Evolutionary conservation across 257 asterid species (phyloP).

Genomic region (Forsythia suspensa): DNA sequence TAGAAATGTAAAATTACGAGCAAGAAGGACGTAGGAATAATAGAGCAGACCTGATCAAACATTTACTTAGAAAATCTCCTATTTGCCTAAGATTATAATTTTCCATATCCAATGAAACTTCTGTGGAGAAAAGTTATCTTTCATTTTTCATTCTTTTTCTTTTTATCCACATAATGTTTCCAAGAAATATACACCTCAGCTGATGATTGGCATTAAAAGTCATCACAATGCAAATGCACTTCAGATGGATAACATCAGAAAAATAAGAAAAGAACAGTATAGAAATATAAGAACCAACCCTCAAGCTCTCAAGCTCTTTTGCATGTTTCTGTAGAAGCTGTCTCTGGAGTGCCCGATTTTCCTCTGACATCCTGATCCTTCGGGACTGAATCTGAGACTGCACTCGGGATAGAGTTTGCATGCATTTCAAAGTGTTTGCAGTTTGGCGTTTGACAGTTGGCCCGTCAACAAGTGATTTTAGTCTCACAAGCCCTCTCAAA

Average conservation of each 20-base stretch:
- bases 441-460: conserved; percentile 83
- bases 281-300: conserved; percentile 44
- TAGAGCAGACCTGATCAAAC: background rate
- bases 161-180: background rate
- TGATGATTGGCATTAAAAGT: background rate
- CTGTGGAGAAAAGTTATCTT: background rate
- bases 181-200: background rate
- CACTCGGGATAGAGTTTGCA: conserved; percentile 86
- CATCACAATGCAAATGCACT: background rate
- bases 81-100: background rate
- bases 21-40: background rate
- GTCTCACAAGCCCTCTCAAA: conserved; percentile 85
- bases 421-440: conserved; percentile 73
- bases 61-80: background rate
- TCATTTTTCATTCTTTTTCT: background rate
- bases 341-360: conserved; percentile 82
- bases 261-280: background rate
- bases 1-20: background rate
- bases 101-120: background rate
- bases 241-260: background rate
- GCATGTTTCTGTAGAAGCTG: conserved; percentile 89
- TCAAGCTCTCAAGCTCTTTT: conserved; percentile 75
- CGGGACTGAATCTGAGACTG: conserved; percentile 83
- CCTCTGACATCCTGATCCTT: conserved; percentile 86
- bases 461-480: conserved; percentile 85